Conservation (phyloP, 768 basidiomycete species). For the Pleurotus sapidus region DNA sequence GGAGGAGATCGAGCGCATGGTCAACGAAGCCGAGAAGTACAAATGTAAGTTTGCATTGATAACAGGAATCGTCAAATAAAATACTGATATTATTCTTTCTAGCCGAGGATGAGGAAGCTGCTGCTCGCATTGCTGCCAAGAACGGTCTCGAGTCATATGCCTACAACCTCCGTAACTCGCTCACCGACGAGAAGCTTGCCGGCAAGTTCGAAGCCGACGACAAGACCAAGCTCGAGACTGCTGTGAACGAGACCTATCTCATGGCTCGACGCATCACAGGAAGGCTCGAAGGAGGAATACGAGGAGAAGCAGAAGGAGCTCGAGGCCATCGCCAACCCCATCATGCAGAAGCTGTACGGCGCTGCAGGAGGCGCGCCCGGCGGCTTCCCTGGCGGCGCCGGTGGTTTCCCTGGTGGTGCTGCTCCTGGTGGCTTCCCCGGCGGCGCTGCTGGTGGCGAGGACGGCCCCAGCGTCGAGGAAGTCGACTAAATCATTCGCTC, state of each 20-base stretch:
- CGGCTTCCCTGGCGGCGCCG: constrained; percentile 46
- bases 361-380: constrained; percentile 39
- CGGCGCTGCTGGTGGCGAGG: constrained; percentile 1
- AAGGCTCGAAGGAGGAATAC: constrained; percentile 93
- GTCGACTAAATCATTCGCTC: constrained; percentile 5
- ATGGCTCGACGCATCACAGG: constrained; percentile 86
- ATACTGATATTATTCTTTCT: constrained; percentile 11
- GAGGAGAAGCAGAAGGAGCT: constrained; percentile 92
- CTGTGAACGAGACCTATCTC: constrained; percentile 81
- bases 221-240: constrained; percentile 78
- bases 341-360: constrained; percentile 75
- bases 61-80: constrained; percentile 6
- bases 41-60: constrained; percentile 48
- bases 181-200: constrained; percentile 81
- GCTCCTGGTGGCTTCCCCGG: constrained; percentile 59
- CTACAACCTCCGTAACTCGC: constrained; percentile 92
- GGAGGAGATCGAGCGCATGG: constrained; percentile 99
- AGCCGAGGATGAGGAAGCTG: constrained; percentile 87
- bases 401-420: constrained; percentile 28
- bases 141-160: constrained; percentile 93
- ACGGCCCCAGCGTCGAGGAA: constrained; percentile 10
- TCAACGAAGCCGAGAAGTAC: constrained; percentile 90
- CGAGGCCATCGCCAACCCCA: constrained; percentile 74
- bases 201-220: constrained; percentile 85
- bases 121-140: constrained; percentile 81